Evolutionary conservation across 148 eudicot species (phyloP), one percentile per base, ranked within the genome.

Genomic region (Amaranthus hypochondriacus): DNA sequence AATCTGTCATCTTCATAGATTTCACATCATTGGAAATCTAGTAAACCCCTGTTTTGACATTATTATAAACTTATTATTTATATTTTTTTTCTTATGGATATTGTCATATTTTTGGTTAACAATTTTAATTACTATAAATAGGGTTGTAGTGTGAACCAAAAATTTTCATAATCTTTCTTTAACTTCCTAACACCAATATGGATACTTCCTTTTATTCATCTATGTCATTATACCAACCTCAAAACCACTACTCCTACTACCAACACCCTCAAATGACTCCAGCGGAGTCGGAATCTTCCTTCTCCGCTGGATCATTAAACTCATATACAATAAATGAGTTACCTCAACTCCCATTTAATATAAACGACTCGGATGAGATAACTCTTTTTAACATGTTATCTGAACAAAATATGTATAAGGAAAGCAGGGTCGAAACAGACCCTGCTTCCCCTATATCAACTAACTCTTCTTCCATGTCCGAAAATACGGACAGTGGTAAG

Each of bases 291-390:
- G 72, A 72, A 7, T 75, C 78, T 3, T 75, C 73, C 11, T 43
- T 12, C 56, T 80, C 76, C 4, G 71, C 48, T 0, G 76, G 71
- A 43, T 68, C 74, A 48, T 51, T 63, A 8, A 62, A 79, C 0
- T 66, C 79, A 2, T 80, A 66, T 44, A 69, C 65, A 8, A 48
- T 65, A 77, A 65, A 80, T 15, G 76, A 75, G 39, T 80, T 82
- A 3, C 81, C 75, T 18, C 64, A 76, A 0, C 83, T 76, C 21
- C 76, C 91, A 0, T 80, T 88, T 61, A 67, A 88, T 56, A 47
- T 73, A 10, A 74, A 82, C n/a, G 83, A 86, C 57, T 84, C 91
- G 0, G 83, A 82, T 18, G 86, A 88, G 15, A 84, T 80, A n/a
- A 70, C 75, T 1, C 68, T 86, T 5, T 81, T 81, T 54, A 82